Percentiles rank a stretch among this genome's conserved stretches.
Conservation (phyloP, 352 stramenopile genomes). For the Pythium angustatum region DNA sequence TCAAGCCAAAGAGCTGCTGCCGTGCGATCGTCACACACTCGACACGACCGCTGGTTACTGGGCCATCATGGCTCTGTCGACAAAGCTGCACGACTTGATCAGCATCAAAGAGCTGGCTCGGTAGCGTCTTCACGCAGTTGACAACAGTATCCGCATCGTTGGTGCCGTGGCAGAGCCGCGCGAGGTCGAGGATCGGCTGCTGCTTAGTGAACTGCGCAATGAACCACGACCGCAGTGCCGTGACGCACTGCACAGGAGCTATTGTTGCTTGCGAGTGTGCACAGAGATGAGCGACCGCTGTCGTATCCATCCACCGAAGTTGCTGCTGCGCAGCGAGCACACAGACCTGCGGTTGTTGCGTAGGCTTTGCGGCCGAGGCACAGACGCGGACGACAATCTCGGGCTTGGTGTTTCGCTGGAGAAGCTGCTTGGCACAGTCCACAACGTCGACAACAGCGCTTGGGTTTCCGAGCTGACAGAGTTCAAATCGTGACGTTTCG, state of each 20-base stretch:
- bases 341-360: constrained; percentile 36
- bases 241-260: constrained; percentile 41
- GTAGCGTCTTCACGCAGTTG: constrained; percentile 23
- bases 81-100: constrained; percentile 22
- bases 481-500: not conserved
- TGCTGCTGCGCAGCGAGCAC: constrained; percentile 44
- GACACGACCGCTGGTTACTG: not conserved
- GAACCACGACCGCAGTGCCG: constrained; percentile 29
- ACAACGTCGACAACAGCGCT: constrained; percentile 4
- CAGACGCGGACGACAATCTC: constrained; percentile 38
- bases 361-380: constrained; percentile 6
- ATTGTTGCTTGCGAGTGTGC: constrained; percentile 15
- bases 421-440: constrained; percentile 28
- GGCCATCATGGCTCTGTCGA: not conserved
- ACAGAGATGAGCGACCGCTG: constrained; percentile 38
- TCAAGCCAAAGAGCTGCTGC: constrained; percentile 1
- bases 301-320: constrained; percentile 51
- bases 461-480: constrained; percentile 8
- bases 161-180: constrained; percentile 19
- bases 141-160: not conserved
- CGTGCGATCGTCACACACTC: constrained; percentile 15
- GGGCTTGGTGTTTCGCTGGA: constrained; percentile 10
- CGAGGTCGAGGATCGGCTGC: constrained; percentile 13
- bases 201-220: constrained; percentile 8
- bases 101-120: constrained; percentile 9